Evolutionary conservation across 306 rosid species (phyloP).

Genomic region (Acacia confusa): DNA sequence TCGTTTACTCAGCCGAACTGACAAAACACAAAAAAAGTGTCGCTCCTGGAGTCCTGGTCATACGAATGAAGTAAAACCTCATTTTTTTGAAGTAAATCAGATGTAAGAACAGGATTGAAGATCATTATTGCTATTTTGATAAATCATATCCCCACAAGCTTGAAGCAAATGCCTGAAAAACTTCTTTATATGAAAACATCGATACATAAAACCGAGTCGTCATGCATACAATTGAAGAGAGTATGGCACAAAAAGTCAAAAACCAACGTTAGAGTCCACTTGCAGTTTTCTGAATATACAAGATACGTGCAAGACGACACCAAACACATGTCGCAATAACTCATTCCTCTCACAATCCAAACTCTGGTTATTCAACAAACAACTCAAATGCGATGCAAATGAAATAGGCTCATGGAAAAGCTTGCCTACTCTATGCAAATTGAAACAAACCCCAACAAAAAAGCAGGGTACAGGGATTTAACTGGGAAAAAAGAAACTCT

Average conservation of each 20-base stretch:
- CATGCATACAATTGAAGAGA: not conserved
- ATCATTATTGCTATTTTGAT: not conserved
- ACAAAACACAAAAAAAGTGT: not conserved
- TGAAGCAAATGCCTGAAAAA: not conserved
- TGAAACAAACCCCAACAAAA: slow-evolving; percentile 36
- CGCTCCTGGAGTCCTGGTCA: not conserved
- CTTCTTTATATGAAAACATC: not conserved
- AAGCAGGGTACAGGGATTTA: slow-evolving; percentile 26
- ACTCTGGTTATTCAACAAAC: slow-evolving; percentile 12
- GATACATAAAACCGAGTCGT: not conserved
- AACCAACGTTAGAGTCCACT: slow-evolving; percentile 19
- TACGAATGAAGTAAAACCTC: not conserved
- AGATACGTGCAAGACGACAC: slow-evolving; percentile 24
- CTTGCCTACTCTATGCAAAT: slow-evolving; percentile 30
- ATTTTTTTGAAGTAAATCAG: not conserved
- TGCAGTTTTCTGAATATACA: slow-evolving; percentile 26
- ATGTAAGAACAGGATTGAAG: not conserved
- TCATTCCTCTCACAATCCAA: slow-evolving; percentile 38
- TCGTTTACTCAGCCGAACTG: not conserved
- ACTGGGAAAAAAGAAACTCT: slow-evolving; percentile 13
- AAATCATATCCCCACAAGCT: not conserved
- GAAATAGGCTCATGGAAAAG: slow-evolving; percentile 26
- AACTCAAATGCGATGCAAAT: not conserved
- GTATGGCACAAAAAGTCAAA: not conserved
- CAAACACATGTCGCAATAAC: slow-evolving; percentile 34